Percentiles rank a stretch among this genome's conserved stretches.
phyloP scores from a whole-genome alignment of 2,329 filamentous ascomycete genomes.

The Xylaria sp. region DNA sequence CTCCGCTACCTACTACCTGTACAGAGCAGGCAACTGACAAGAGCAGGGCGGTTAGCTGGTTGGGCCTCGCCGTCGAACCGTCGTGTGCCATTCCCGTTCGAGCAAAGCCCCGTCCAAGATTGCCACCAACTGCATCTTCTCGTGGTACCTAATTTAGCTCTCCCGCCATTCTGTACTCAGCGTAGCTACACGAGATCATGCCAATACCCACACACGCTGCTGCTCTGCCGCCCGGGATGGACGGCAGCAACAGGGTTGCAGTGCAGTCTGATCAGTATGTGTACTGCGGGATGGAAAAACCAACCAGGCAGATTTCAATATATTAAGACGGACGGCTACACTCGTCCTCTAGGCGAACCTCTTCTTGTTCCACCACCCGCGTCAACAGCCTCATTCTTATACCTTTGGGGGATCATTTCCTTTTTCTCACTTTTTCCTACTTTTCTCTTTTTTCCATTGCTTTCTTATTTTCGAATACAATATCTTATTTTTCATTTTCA shows the following conservation, averaged over 20 bases:
- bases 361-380: slow-evolving; percentile 29
- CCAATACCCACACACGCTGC: slow-evolving; percentile 15
- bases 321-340: slow-evolving; percentile 40
- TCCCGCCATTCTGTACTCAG: neutral
- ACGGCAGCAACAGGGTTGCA: slow-evolving; percentile 20
- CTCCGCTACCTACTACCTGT: slow-evolving; percentile 16
- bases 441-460: slow-evolving; percentile 30
- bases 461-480: slow-evolving; percentile 15
- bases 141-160: slow-evolving; percentile 32
- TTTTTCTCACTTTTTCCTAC: slow-evolving; percentile 35
- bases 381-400: slow-evolving; percentile 35
- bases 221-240: slow-evolving; percentile 32
- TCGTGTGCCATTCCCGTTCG: slow-evolving; percentile 25
- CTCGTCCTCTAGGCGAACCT: slow-evolving; percentile 31
- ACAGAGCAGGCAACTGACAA: neutral
- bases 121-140: slow-evolving; percentile 5
- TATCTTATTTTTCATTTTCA: slow-evolving; percentile 19
- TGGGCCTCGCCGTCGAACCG: neutral
- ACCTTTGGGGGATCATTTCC: slow-evolving; percentile 37
- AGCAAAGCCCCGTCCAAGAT: slow-evolving; percentile 16
- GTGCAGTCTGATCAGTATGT: neutral
- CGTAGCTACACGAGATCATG: slow-evolving; percentile 5
- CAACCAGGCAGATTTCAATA: slow-evolving; percentile 24
- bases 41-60: slow-evolving; percentile 29
- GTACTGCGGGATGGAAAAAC: neutral